Evolutionary conservation across 2,329 filamentous ascomycete genomes (phyloP).

Genomic region (Fusarium keratoplasticum): DNA sequence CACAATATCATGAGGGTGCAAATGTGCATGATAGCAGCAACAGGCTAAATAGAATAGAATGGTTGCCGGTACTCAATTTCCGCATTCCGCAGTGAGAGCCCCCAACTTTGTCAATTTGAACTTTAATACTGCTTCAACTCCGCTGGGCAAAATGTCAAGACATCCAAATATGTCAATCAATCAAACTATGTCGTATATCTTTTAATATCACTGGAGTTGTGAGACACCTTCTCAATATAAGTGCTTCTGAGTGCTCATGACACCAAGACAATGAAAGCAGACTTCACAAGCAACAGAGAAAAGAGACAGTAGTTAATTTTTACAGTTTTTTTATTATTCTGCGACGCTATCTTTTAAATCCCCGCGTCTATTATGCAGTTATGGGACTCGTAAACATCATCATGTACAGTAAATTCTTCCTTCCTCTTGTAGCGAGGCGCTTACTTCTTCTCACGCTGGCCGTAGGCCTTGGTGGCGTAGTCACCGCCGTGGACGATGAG

Average conservation of each 20-base stretch:
- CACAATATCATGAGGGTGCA: not conserved
- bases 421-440: constrained; percentile 19
- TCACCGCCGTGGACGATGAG: constrained; percentile 90
- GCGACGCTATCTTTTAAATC: constrained; percentile 36
- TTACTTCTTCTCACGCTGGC: constrained; percentile 70
- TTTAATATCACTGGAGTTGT: not conserved
- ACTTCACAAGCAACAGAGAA: not conserved
- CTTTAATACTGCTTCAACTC: not conserved
- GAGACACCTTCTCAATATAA: too few relatives aligned
- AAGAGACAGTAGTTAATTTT: constrained; percentile 17
- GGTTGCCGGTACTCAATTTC: not conserved
- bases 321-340: constrained; percentile 41
- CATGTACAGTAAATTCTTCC: constrained; percentile 32
- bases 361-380: constrained; percentile 38
- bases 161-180: not conserved
- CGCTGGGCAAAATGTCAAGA: not conserved
- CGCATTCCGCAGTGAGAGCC: not conserved
- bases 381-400: constrained; percentile 34
- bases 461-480: constrained; percentile 95
- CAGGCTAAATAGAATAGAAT: not conserved
- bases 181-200: not conserved
- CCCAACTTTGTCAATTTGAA: not conserved
- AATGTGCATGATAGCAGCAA: not conserved
- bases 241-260: too few relatives aligned
- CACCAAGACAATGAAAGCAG: not conserved